Percentiles rank a stretch among this genome's conserved stretches.
Conservation (phyloP, 805 yeast species). For the Starmerella asiatica region DNA sequence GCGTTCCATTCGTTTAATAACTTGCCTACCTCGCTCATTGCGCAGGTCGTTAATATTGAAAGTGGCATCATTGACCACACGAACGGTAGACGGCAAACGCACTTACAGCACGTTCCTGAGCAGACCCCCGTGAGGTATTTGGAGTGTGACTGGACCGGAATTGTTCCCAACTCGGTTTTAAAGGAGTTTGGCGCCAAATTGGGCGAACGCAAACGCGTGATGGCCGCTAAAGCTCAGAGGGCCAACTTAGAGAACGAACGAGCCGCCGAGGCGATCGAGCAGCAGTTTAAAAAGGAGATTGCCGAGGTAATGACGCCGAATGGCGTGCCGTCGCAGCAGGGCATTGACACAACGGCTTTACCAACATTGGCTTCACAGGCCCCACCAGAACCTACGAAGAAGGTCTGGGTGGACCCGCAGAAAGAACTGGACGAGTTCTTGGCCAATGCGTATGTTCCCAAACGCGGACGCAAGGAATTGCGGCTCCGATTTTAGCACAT, state of each 20-base stretch:
- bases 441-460: constrained; percentile 17
- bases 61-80: constrained; percentile 49
- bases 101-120: constrained; percentile 64
- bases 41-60: constrained; percentile 55
- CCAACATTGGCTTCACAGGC: constrained; percentile 15
- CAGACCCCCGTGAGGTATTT: constrained; percentile 76
- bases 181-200: constrained; percentile 21
- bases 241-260: constrained; percentile 23
- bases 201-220: constrained; percentile 17
- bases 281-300: constrained; percentile 25
- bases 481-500: constrained; percentile 6
- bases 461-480: constrained; percentile 17
- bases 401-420: constrained; percentile 15
- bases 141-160: constrained; percentile 69
- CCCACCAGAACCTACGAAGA: constrained; percentile 5
- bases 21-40: constrained; percentile 54
- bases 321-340: constrained; percentile 3
- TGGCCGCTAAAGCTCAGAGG: constrained; percentile 15
- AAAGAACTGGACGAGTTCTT: constrained; percentile 17
- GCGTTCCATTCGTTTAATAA: constrained; percentile 47
- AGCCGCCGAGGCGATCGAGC: constrained; percentile 29
- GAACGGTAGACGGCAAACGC: constrained; percentile 45
- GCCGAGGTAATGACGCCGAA: constrained; percentile 17
- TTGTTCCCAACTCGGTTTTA: constrained; percentile 22
- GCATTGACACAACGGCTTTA: constrained; percentile 15